Percentiles rank a stretch among this genome's conserved stretches.
Evolutionary conservation across 2,329 filamentous ascomycete species (phyloP).

Genomic region (Didymella glomerata): DNA sequence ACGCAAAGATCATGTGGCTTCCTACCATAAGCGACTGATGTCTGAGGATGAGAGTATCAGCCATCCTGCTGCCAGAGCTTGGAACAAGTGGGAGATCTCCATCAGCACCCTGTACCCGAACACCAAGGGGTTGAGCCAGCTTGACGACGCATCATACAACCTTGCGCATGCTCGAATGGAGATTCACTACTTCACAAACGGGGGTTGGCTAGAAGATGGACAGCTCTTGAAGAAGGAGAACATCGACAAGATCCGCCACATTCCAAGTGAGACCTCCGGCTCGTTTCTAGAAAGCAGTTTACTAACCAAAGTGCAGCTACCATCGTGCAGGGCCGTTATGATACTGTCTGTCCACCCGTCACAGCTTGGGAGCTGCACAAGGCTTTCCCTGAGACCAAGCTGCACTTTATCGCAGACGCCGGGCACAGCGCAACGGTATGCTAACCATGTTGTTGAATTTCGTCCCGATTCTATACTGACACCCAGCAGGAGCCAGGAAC

Average conservation of each 20-base stretch:
- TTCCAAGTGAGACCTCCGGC: slow-evolving; percentile 35
- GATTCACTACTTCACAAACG: slow-evolving; percentile 55
- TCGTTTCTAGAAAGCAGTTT: neutral
- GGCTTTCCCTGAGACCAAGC: slow-evolving; percentile 46
- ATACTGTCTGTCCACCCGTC: slow-evolving; percentile 56
- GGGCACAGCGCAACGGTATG: slow-evolving; percentile 45
- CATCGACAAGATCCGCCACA: slow-evolving; percentile 48
- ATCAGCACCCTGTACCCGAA: slow-evolving; percentile 42
- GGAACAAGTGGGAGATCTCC: slow-evolving; percentile 50
- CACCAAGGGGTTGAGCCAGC: slow-evolving; percentile 25
- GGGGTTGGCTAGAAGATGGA: slow-evolving; percentile 54
- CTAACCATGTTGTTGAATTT: neutral
- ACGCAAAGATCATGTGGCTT: slow-evolving; percentile 47
- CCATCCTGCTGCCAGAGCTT: slow-evolving; percentile 46
- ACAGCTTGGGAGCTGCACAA: slow-evolving; percentile 57
- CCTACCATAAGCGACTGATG: slow-evolving; percentile 55
- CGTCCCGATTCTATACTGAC: slow-evolving; percentile 3
- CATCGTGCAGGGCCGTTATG: slow-evolving; percentile 59
- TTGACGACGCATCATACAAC: slow-evolving; percentile 44
- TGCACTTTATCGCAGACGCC: slow-evolving; percentile 46
- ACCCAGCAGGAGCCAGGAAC: slow-evolving; percentile 36
- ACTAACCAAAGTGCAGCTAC: slow-evolving; percentile 26
- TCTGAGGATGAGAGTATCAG: slow-evolving; percentile 41
- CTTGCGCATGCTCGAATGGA: slow-evolving; percentile 55
- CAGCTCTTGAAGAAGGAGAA: slow-evolving; percentile 50